Conservation (phyloP, 306 rosid genomes). For the Glycine soja region DNA sequence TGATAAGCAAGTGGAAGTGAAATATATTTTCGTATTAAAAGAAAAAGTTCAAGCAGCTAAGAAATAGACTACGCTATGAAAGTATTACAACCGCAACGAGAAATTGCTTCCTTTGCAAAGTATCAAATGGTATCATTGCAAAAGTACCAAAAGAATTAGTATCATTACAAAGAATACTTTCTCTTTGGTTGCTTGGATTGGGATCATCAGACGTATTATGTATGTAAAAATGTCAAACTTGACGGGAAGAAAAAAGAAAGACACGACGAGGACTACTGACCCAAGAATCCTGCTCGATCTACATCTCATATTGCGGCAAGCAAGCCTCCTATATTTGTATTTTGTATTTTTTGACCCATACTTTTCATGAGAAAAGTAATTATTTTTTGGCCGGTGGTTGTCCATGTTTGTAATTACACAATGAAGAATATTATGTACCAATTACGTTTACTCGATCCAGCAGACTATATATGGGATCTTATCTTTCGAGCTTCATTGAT, state of each 20-base stretch:
- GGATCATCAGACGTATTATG: slow-evolving; percentile 30
- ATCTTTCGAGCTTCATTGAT: slow-evolving; percentile 56
- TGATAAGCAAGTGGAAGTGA: slow-evolving; percentile 18
- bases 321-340: slow-evolving; percentile 31
- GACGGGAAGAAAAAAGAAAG: slow-evolving; percentile 23
- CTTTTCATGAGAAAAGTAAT: slow-evolving; percentile 42
- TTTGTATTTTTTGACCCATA: neutral
- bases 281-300: slow-evolving; percentile 33
- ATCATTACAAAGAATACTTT: slow-evolving; percentile 44
- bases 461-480: slow-evolving; percentile 28
- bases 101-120: slow-evolving; percentile 47
- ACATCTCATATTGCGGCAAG: slow-evolving; percentile 32
- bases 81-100: slow-evolving; percentile 40
- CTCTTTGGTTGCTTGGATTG: slow-evolving; percentile 39
- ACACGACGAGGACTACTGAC: slow-evolving; percentile 23
- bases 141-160: slow-evolving; percentile 26
- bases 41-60: slow-evolving; percentile 28
- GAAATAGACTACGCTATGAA: slow-evolving; percentile 20
- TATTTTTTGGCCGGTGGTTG: slow-evolving; percentile 44
- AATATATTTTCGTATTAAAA: neutral
- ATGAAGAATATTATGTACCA: slow-evolving; percentile 55
- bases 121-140: slow-evolving; percentile 41
- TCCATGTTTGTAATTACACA: slow-evolving; percentile 54
- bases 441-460: slow-evolving; percentile 36
- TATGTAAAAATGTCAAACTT: slow-evolving; percentile 43